A percentile compares a stretch with the other conserved stretches of the same genome.
Conservation (phyloP, 768 basidiomycete species). For the Hypholoma fasciculare region DNA sequence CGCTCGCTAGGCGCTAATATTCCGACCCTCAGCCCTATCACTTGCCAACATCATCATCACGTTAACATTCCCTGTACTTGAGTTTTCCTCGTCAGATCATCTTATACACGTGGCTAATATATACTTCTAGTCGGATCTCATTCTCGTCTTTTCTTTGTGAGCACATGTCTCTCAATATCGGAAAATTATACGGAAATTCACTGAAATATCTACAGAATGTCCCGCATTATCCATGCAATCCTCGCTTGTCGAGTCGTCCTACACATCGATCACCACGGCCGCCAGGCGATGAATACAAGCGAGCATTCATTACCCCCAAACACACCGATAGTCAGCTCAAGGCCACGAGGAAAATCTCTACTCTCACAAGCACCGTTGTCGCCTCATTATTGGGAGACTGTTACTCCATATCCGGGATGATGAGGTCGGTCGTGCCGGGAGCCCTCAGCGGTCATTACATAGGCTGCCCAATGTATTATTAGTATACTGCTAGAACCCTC, state of each 20-base stretch:
- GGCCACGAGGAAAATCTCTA: too few species aligned
- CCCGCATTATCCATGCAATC: conserved; percentile 16
- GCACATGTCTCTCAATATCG: neutral
- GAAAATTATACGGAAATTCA: neutral
- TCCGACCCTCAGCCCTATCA: conserved; percentile 12
- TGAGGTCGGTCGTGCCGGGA: too few species aligned
- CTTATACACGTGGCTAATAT: neutral
- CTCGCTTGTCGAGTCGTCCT: conserved; percentile 19
- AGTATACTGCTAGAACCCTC: too few species aligned
- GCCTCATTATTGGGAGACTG: too few species aligned
- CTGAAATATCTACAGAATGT: conserved; percentile 6
- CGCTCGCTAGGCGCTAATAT: neutral
- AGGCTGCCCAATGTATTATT: too few species aligned
- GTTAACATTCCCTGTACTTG: conserved; percentile 14
- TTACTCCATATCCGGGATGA: too few species aligned
- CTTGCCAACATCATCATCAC: conserved; percentile 16
- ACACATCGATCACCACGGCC: conserved; percentile 4
- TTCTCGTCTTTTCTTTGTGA: conserved; percentile 17
- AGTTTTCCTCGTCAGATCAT: too few species aligned
- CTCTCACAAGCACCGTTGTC: too few species aligned
- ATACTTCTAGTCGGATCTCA: conserved; percentile 10
- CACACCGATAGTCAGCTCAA: too few species aligned
- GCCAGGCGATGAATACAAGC: too few species aligned
- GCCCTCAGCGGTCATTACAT: too few species aligned
- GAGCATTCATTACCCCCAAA: too few species aligned